Base-by-base conservation (phyloP, 2,329 filamentous ascomycete species). In the Ascochyta lentis region DNA sequence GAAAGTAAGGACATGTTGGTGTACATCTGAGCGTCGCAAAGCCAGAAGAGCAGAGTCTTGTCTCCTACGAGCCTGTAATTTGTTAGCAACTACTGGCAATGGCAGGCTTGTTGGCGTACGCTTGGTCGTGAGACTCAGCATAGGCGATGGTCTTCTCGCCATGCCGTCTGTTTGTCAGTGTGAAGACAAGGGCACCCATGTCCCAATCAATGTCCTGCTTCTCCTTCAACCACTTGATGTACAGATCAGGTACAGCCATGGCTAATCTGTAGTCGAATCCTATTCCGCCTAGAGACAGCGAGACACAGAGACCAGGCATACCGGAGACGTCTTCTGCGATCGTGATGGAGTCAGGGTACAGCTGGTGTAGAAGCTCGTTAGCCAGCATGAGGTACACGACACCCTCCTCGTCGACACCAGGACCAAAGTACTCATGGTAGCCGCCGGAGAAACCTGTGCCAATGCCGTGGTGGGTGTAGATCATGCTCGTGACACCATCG, bases 81-180 rank as follows among this genome's bases (percentile, higher is more conserved):
- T 27, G 41, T 55, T 46, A 55, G 42, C 24, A 46, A 24, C 10
- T 2, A 24, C 6, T 26, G 2, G 16, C 5, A 5, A 24, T 9
- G 22, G 10, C n/a, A 24, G 23, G 16, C 2, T 6, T 1, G 19
- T 6, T 27, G 15, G 84, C 91, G 81, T 83, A 96, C 89, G 95
- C 93, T 85, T 99, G 95, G 70, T 99, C 95, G 74, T 99, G 95
- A 66, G 91, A 96, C 75, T 99, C 95, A 56, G 91, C 92, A 73
- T 99, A 99, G 3, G 95, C 95, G 70, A 99, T 98, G 0, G 94
- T 97, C 84, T 98, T 98, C 77, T 99, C 95, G 42, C 93, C 94
- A 69, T 98, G 91, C 26, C 95, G 88, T 54, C 95, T 86, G 78
- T 99, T 98, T 22, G 90, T 96, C 56, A 99, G 80, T 0, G 92